Conservation (phyloP, 75 land plant species). For the Sequoiadendron giganteum region DNA sequence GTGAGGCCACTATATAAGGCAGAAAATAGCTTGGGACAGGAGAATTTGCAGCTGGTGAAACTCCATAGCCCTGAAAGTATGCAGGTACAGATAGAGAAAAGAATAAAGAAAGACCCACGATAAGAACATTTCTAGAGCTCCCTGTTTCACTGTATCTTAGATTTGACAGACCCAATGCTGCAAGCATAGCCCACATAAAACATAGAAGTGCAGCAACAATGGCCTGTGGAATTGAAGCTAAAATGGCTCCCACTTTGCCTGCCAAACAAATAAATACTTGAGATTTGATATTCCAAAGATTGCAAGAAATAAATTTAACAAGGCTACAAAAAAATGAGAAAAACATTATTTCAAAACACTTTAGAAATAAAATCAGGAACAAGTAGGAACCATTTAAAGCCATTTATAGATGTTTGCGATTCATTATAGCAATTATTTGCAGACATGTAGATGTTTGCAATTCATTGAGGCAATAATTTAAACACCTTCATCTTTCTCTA, state of each 20-base stretch:
- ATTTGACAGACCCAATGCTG: conserved; percentile 90
- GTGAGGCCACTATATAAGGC: conserved; percentile 86
- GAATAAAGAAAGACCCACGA: conserved; percentile 90
- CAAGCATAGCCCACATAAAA: conserved; percentile 94
- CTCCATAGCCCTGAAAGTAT: conserved; percentile 90
- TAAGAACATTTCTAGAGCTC: conserved; percentile 93
- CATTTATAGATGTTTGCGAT: not conserved
- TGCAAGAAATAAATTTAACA: not conserved
- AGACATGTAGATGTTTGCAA: not conserved
- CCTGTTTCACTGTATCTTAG: conserved; percentile 93
- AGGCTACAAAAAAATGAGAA: not conserved
- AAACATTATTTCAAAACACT: not conserved
- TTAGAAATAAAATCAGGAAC: not conserved
- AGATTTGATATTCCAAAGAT: not conserved
- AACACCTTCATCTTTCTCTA: not conserved
- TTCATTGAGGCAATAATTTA: not conserved
- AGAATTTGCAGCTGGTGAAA: conserved; percentile 42
- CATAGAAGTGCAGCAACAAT: conserved; percentile 87
- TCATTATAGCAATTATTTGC: not conserved
- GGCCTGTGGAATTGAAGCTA: conserved; percentile 92
- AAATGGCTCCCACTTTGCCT: conserved; percentile 95
- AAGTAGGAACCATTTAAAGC: not conserved
- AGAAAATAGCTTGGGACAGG: conserved; percentile 80
- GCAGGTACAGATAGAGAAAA: conserved; percentile 90
- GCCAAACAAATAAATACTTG: conserved; percentile 19